These are phyloP conservation scores for Rhizophagus clarus DNA, from an alignment of 192 early-diverging fungal species.

Conservation along the genomic window DNA sequence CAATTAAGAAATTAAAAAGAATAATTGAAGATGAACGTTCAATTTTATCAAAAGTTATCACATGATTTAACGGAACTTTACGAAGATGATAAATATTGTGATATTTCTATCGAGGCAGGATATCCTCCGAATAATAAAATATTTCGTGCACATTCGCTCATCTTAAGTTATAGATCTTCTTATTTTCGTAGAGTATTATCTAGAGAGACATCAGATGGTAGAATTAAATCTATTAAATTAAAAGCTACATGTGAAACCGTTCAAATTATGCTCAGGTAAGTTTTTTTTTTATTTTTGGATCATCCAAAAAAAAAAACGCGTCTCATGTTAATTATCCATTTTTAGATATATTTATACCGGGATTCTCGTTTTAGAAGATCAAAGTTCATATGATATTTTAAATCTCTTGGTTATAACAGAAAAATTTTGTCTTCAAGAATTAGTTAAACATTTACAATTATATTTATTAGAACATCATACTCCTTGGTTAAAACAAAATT, in stretches of 20 bases:
- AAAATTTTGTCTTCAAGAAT: constrained; percentile 10
- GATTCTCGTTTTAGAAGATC: not conserved
- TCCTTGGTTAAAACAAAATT: constrained; percentile 8
- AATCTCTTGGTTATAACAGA: constrained; percentile 5
- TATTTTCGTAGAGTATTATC: not conserved
- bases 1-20: too few relatives aligned
- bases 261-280: constrained; percentile 6
- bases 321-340: too few relatives aligned
- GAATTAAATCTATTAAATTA: not conserved
- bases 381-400: not conserved
- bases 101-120: constrained; percentile 6
- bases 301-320: too few relatives aligned
- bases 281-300: too few relatives aligned
- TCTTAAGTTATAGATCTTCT: constrained; percentile 1
- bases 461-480: constrained; percentile 13
- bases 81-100: not conserved
- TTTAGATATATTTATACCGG: constrained; percentile 23
- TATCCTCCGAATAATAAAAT: not conserved
- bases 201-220: not conserved
- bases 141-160: constrained; percentile 1
- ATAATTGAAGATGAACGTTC: not conserved
- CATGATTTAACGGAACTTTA: constrained; percentile 2
- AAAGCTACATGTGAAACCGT: not conserved
- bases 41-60: constrained; percentile 4
- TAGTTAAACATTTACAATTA: constrained; percentile 5